Base-by-base conservation (phyloP, 352 stramenopile species). In the Pythium diclinum region DNA sequence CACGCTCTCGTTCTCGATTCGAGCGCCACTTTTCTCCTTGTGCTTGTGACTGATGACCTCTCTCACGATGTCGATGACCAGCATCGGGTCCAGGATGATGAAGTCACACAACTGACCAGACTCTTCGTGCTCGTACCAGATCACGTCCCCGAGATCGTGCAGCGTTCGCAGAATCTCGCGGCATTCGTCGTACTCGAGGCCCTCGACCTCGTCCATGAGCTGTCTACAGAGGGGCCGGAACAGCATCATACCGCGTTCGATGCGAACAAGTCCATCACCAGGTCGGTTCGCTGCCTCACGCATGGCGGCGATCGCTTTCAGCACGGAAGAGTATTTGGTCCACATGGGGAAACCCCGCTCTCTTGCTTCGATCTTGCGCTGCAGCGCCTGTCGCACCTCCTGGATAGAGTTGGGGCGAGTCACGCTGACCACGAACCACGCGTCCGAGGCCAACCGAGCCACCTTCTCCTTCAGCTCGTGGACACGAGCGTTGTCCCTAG, bases 1-100 rank as follows among this genome's bases (percentile, higher is more conserved):
- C 14, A 7, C 40, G 8, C 16, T 7, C 0, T 25, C 14, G 6
- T 49, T 25, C 8, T 42, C 36, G 36, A 42, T 42, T 5, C 9
- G 9, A 5, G 16, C 8, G 36, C 36, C 36, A 42, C 36, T 42
- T 13, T 42, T 42, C 36, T 17, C 23, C 16, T 48, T 30, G 5
- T 38, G 36, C 21, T 48, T 17, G 42, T 49, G 42, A 17, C 42
- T 49, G 19, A 49, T 49, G 5, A 49, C 42, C 17, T 49, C 42
- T 25, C 19, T 11, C 42, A 49, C 42, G 8, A 40, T 47, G 23
- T 77, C 67, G 13, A 77, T 72, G 1, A 68, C 67, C 28, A 77
- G 63, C 5, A 63, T 77, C 6, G 62, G 71, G 17, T 66, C 34
- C n/a, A 58, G 17, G n/a, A 64, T 40, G 23, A 64, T 21, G 13